Percentiles rank a stretch among this genome's conserved stretches.
Evolutionary conservation across 2,329 filamentous ascomycete genomes (phyloP).

Genomic region (Exophiala sp.): DNA sequence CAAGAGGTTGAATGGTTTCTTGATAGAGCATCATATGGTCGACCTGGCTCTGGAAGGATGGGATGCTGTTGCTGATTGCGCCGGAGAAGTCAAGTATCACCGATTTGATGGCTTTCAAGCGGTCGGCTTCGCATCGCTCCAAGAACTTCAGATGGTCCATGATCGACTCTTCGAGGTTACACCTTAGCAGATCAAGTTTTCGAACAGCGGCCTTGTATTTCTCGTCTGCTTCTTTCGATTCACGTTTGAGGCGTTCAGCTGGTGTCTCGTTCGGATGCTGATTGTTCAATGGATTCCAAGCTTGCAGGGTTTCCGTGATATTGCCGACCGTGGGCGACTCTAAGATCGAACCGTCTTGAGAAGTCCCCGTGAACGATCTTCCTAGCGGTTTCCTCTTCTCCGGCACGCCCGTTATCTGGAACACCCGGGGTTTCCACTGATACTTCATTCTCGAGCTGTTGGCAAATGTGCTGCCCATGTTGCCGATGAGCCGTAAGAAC

Average conservation of each 20-base stretch:
- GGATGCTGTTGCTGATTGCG: slow-evolving; percentile 95
- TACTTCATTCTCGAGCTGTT: slow-evolving; percentile 98
- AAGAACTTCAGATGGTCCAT: slow-evolving; percentile 90
- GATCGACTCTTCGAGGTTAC: slow-evolving; percentile 93
- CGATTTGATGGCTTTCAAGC: slow-evolving; percentile 96
- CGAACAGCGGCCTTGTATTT: slow-evolving; percentile 84
- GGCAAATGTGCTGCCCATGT: slow-evolving; percentile 90
- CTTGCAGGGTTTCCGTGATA: slow-evolving; percentile 82
- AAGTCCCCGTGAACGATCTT: slow-evolving; percentile 70
- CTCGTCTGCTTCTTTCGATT: slow-evolving; percentile 86
- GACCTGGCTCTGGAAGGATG: slow-evolving; percentile 88
- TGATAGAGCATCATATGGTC: slow-evolving; percentile 99
- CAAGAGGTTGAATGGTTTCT: slow-evolving; percentile 91
- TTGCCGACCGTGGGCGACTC: slow-evolving; percentile 79
- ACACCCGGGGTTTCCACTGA: slow-evolving; percentile 91
- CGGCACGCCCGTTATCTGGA: slow-evolving; percentile 79
- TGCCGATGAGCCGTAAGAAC: slow-evolving; percentile 85
- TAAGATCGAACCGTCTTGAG: slow-evolving; percentile 46
- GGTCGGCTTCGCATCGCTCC: slow-evolving; percentile 93
- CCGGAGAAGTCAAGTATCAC: slow-evolving; percentile 97
- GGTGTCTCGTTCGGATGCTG: slow-evolving; percentile 91
- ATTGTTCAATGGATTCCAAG: slow-evolving; percentile 91
- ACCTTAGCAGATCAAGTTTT: slow-evolving; percentile 85
- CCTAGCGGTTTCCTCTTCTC: slow-evolving; percentile 76
- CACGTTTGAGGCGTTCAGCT: slow-evolving; percentile 76